These are phyloP conservation scores for Solanum microdontum DNA, from an alignment of 257 asterid genomes.

Conservation along the genomic window DNA sequence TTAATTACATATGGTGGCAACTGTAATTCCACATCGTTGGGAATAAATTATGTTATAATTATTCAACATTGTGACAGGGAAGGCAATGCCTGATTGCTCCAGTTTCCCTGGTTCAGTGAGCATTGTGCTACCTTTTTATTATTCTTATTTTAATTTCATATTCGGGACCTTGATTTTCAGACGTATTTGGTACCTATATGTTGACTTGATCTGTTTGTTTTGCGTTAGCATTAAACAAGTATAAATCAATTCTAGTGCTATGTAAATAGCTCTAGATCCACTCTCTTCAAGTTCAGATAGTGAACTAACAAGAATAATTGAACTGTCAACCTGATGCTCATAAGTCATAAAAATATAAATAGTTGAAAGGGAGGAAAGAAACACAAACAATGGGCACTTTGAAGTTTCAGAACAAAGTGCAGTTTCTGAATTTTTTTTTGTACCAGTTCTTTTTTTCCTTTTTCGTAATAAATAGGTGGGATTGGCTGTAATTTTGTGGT, in stretches of 20 bases:
- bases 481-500: neutral
- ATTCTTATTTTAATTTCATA: neutral
- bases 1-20: neutral
- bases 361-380: neutral
- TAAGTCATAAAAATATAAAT: neutral
- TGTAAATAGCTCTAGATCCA: neutral
- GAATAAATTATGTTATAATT: neutral
- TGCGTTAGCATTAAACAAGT: neutral
- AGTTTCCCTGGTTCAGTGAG: neutral
- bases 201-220: neutral
- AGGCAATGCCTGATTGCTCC: neutral
- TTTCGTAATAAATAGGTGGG: neutral
- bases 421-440: neutral
- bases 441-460: neutral
- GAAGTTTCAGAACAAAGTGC: neutral
- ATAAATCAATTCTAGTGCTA: neutral
- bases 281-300: neutral
- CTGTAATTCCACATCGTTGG: neutral
- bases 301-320: neutral
- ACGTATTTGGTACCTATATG: neutral
- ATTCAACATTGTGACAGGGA: neutral
- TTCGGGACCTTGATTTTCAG: neutral
- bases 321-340: neutral
- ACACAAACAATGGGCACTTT: neutral
- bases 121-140: neutral